Evolutionary conservation across 2,329 filamentous ascomycete genomes (phyloP).

Genomic region (Cladophialophora bantiana): DNA sequence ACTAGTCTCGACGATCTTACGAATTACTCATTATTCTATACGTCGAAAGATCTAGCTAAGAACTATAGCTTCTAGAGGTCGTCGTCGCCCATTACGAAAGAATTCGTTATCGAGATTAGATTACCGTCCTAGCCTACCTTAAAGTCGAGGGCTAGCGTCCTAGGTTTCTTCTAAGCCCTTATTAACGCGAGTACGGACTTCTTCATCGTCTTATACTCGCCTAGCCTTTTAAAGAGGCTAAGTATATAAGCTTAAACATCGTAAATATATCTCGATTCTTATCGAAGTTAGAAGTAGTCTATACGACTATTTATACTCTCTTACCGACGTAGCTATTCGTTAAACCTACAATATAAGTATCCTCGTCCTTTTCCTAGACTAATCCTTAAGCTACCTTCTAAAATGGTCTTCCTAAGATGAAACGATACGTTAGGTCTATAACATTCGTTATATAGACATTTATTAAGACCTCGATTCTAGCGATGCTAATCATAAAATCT

Average conservation of each 20-base stretch:
- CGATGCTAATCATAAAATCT: slow-evolving; percentile 3
- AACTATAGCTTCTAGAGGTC: not conserved
- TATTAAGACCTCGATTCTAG: not conserved
- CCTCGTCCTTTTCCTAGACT: not conserved
- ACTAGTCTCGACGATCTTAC: slow-evolving; percentile 1
- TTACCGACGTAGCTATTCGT: not conserved
- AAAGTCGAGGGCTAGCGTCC: not conserved
- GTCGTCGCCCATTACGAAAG: not conserved
- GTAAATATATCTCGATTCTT: not conserved
- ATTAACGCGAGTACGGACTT: not conserved
- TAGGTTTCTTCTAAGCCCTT: slow-evolving; percentile 2
- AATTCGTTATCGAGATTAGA: not conserved
- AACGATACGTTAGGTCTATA: not conserved
- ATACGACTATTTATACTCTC: not conserved
- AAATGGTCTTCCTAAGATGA: slow-evolving; percentile 1
- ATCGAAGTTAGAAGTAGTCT: not conserved
- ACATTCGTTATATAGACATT: slow-evolving; percentile 5
- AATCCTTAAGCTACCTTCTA: not conserved
- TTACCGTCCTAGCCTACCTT: not conserved
- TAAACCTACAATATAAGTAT: slow-evolving; percentile 4
- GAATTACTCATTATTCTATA: not conserved
- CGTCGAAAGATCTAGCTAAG: not conserved
- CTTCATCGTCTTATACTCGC: slow-evolving; percentile 4
- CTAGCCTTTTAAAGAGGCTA: slow-evolving; percentile 10
- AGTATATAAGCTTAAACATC: not conserved